A percentile compares a stretch with the other conserved stretches of the same genome.
phyloP scores from a whole-genome alignment of 202 grass and related monocot genomes.

The Musa balbisiana region DNA sequence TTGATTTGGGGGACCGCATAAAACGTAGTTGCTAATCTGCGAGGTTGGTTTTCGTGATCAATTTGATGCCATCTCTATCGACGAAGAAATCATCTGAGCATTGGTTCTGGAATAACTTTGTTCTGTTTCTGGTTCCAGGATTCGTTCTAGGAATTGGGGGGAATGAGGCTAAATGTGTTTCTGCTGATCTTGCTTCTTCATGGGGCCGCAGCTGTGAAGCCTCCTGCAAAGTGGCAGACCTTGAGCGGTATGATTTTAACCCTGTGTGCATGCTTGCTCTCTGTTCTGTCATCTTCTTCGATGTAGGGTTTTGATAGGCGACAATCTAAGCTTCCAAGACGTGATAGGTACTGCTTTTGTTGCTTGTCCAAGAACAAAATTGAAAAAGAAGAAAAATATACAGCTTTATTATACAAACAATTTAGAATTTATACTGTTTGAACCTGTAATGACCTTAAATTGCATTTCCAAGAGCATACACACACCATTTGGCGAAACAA shows the following conservation, averaged over 20 bases:
- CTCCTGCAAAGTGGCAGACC: constrained; percentile 60
- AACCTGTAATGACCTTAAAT: too few relatives aligned
- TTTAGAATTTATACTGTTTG: too few relatives aligned
- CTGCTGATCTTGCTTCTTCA: constrained; percentile 48
- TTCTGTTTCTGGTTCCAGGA: constrained; percentile 2
- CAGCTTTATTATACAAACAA: too few relatives aligned
- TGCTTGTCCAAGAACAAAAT: too few relatives aligned
- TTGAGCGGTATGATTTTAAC: constrained; percentile 44
- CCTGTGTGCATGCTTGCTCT: background rate
- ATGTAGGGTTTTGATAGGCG: background rate
- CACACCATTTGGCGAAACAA: too few relatives aligned
- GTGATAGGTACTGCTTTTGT: too few relatives aligned
- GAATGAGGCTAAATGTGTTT: constrained; percentile 24
- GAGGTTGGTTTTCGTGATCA: background rate
- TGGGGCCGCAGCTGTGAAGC: constrained; percentile 42
- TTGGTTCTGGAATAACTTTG: background rate
- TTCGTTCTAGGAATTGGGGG: constrained; percentile 4
- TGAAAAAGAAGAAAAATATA: too few relatives aligned
- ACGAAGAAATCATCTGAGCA: too few relatives aligned
- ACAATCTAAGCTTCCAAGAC: background rate
- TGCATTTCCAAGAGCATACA: too few relatives aligned
- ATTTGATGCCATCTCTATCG: background rate
- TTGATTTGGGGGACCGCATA: background rate
- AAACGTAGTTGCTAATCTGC: background rate
- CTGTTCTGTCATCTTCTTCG: background rate